Percentiles rank a stretch among this genome's conserved stretches.
These are phyloP conservation scores for Malus domestica DNA, from an alignment of 306 rosid species.

Conservation along the genomic window DNA sequence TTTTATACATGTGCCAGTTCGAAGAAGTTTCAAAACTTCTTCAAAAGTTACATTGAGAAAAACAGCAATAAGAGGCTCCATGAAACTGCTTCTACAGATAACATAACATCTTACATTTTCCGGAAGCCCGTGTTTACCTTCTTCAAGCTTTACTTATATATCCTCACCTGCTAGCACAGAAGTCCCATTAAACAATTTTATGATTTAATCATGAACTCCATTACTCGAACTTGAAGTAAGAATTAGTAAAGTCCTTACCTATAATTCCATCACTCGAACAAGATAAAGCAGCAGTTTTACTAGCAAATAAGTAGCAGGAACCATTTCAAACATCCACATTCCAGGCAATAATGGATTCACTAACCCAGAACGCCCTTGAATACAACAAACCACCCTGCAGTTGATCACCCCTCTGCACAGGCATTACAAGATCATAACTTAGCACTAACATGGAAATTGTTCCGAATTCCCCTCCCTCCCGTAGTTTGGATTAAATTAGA, in stretches of 20 bases:
- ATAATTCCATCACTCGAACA: slow-evolving; percentile 35
- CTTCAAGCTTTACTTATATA: slow-evolving; percentile 61
- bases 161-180: slow-evolving; percentile 56
- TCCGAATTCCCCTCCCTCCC: neutral
- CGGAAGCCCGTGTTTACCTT: slow-evolving; percentile 58
- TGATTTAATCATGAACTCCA: neutral
- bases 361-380: slow-evolving; percentile 81
- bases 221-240: neutral
- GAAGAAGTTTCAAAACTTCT: slow-evolving; percentile 8
- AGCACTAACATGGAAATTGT: neutral
- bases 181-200: neutral
- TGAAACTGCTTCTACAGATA: neutral
- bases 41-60: neutral
- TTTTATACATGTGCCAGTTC: neutral
- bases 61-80: neutral
- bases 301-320: slow-evolving; percentile 49
- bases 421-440: neutral
- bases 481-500: neutral
- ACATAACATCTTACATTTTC: slow-evolving; percentile 31
- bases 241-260: slow-evolving; percentile 37
- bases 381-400: slow-evolving; percentile 44
- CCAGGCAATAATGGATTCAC: slow-evolving; percentile 71
- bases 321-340: slow-evolving; percentile 49
- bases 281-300: slow-evolving; percentile 50
- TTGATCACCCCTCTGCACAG: neutral